A percentile compares a stretch with the other conserved stretches of the same genome.
Evolutionary conservation across 1,284 basidiomycete species (phyloP).

Genomic region (Retiboletus flavoniger): DNA sequence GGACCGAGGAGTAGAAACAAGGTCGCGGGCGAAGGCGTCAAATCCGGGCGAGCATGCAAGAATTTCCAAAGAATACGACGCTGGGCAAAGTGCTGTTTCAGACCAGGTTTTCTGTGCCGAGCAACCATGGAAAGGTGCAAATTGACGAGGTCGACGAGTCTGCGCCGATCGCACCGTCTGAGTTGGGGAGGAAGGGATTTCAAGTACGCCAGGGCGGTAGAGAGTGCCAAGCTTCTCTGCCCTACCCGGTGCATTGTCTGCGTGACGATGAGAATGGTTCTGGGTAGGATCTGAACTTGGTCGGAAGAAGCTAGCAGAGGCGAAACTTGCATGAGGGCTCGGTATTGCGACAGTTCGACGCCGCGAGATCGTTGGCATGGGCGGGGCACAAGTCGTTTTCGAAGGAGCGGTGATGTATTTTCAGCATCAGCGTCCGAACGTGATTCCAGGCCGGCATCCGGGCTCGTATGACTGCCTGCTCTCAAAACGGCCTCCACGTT

Average conservation of each 20-base stretch:
- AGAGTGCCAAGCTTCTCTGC: constrained; percentile 37
- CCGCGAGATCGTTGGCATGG: constrained; percentile 12
- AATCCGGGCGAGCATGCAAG: constrained; percentile 43
- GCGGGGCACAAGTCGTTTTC: constrained; percentile 20
- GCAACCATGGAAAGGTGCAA: constrained; percentile 42
- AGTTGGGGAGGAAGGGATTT: constrained; percentile 41
- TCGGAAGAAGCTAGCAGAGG: constrained; percentile 31
- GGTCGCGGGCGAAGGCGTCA: constrained; percentile 62
- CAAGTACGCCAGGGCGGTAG: constrained; percentile 45
- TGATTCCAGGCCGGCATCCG: background rate
- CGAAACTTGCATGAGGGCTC: constrained; percentile 32
- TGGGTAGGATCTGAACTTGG: constrained; percentile 34
- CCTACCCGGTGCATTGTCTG: constrained; percentile 38
- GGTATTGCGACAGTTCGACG: constrained; percentile 23
- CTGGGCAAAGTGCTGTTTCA: constrained; percentile 35
- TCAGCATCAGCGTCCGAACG: background rate
- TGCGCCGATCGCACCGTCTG: constrained; percentile 29
- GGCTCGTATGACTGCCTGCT: background rate
- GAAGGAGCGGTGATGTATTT: background rate
- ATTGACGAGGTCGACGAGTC: constrained; percentile 48
- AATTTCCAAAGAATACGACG: constrained; percentile 44
- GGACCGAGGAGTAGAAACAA: constrained; percentile 56
- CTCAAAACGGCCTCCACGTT: background rate
- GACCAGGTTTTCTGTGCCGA: constrained; percentile 35
- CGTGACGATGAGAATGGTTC: constrained; percentile 39